A percentile compares a stretch with the other conserved stretches of the same genome.
phyloP scores from a whole-genome alignment of 2,329 filamentous ascomycete genomes.

The Ophiocordyceps camponoti-leonardi region DNA sequence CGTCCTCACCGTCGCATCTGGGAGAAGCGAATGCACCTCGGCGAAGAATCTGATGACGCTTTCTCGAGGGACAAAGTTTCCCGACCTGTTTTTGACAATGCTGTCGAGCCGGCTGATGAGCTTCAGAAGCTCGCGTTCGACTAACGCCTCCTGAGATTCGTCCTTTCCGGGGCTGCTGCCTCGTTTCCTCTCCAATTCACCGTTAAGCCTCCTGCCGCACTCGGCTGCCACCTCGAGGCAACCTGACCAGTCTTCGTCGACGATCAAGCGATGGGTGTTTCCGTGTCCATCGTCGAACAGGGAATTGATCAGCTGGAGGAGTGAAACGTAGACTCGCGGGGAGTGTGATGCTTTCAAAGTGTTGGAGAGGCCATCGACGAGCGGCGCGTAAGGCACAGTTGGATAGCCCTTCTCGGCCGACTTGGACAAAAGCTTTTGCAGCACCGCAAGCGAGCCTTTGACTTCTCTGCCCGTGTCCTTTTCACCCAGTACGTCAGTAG shows the following conservation, averaged over 20 bases:
- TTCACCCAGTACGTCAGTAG: constrained; percentile 24
- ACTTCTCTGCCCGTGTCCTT: constrained; percentile 38
- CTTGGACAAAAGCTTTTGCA: constrained; percentile 46
- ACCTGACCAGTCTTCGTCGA: constrained; percentile 49
- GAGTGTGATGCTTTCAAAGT: constrained; percentile 27
- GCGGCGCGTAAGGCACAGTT: constrained; percentile 36
- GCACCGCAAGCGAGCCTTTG: constrained; percentile 43
- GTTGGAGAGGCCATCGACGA: constrained; percentile 39
- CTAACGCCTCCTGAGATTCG: constrained; percentile 16
- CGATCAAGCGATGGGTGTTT: constrained; percentile 35
- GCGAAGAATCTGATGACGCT: constrained; percentile 51
- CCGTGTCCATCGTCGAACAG: constrained; percentile 35
- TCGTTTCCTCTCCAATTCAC: constrained; percentile 9
- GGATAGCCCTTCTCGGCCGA: constrained; percentile 43
- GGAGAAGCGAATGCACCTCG: constrained; percentile 41
- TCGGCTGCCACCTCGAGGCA: constrained; percentile 41
- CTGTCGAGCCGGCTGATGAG: constrained; percentile 32
- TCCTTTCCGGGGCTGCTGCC: constrained; percentile 8
- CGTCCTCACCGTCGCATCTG: constrained; percentile 44
- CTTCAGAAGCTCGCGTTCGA: constrained; percentile 23
- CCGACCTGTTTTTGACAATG: constrained; percentile 23
- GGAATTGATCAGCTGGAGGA: constrained; percentile 35
- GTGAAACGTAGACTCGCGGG: constrained; percentile 25
- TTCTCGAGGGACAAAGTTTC: constrained; percentile 45
- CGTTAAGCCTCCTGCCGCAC: constrained; percentile 24